Conservation (phyloP, 176 grass and related monocot genomes). For the Ampelocalamus luodianensis region DNA sequence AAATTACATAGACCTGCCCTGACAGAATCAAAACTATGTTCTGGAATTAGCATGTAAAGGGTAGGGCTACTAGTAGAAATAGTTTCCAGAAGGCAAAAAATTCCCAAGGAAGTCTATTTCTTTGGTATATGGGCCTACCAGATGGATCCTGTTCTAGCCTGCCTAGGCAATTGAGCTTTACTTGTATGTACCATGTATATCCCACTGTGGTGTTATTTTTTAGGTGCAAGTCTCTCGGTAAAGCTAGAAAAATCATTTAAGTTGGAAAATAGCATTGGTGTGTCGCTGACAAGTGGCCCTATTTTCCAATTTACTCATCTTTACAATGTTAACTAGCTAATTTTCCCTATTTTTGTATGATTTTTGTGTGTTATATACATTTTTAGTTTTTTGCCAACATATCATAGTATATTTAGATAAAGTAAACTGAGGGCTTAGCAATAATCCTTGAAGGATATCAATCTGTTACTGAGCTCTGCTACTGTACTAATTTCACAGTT, state of each 20-base stretch:
- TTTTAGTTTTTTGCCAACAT: conserved; percentile 1
- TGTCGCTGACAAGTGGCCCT: background rate
- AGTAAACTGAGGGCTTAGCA: background rate
- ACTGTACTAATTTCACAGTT: background rate
- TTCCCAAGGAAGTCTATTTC: background rate
- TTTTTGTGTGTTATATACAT: background rate
- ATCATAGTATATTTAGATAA: conserved; percentile 3
- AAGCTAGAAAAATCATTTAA: background rate
- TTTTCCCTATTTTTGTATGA: background rate
- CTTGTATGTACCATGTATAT: background rate
- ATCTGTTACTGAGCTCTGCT: background rate
- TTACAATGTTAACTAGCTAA: background rate
- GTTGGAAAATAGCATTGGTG: background rate
- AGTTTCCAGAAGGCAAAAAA: background rate
- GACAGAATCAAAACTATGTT: conserved; percentile 11
- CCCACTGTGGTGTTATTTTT: background rate
- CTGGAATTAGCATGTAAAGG: background rate
- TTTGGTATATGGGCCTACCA: background rate
- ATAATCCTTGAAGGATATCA: conserved; percentile 10
- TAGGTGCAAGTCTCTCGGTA: background rate
- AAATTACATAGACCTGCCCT: conserved; percentile 16
- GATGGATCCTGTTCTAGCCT: background rate
- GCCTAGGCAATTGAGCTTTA: background rate
- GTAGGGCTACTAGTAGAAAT: background rate
- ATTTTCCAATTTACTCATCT: background rate